A percentile compares a stretch with the other conserved stretches of the same genome.
Conservation (phyloP, 2,329 filamentous ascomycete genomes). For the Talaromyces sp. region DNA sequence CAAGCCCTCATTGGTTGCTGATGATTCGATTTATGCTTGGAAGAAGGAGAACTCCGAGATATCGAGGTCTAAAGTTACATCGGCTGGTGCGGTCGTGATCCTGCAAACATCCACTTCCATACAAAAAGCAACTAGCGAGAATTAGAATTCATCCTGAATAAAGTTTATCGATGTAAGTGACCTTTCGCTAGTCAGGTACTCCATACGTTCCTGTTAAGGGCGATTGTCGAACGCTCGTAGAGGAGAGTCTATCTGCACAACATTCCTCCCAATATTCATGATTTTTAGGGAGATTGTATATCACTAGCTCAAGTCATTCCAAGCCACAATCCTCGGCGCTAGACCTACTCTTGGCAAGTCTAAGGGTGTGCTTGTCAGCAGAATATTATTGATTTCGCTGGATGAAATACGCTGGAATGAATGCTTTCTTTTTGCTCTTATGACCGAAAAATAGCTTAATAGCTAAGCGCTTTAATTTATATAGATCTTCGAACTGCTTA, state of each 20-base stretch:
- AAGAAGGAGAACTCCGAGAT: not conserved
- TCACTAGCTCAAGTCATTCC: not conserved
- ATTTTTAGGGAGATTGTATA: not conserved
- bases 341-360: not conserved
- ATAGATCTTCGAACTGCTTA: not conserved
- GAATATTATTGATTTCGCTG: not conserved
- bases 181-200: not conserved
- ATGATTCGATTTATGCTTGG: not conserved
- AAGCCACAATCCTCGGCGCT: not conserved
- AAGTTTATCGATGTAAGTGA: not conserved
- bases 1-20: not conserved
- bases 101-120: not conserved
- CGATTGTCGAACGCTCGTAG: not conserved
- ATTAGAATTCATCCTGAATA: not conserved
- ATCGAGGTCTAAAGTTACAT: constrained; percentile 1
- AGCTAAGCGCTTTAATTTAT: not conserved
- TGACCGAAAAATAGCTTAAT: not conserved
- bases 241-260: not conserved
- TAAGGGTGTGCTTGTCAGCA: not conserved
- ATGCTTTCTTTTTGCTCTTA: too few relatives aligned
- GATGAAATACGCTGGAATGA: not conserved
- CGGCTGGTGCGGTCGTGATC: not conserved
- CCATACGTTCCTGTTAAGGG: not conserved
- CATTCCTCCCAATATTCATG: not conserved
- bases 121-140: not conserved